Base-by-base conservation (phyloP, 164 flowering plant species). In the Liriodendron chinense region DNA sequence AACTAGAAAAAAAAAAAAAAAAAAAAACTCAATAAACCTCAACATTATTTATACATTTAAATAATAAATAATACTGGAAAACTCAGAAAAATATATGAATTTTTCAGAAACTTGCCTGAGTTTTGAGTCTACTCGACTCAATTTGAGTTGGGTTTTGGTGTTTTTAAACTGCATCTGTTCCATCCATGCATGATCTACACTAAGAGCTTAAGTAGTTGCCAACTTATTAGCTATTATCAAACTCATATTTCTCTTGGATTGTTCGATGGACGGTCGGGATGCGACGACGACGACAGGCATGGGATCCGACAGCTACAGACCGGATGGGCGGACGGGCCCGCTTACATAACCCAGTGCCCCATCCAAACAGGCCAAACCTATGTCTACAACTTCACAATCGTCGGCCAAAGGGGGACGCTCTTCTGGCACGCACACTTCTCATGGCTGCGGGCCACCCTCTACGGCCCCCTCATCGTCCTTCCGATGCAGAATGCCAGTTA, bases 321-420 rank as follows among this genome's bases (percentile, higher is more conserved):
- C 8, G 88, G 82, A 9, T 89, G 93, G 91, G 84, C 87, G 1
- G 89, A 89, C 78, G 91, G 91, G 14, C 91, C 91, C 1, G 82
- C 87, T 4, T 88, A 84, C 65, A 64, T 88, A 1, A 89, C 92
- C 9, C 92, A 87, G 24, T 89, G 92, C 66, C 90, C 92, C 5
- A 87, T 89, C n/a, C 90, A 85, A 65, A 81, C 86, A 0, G 86
- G 85, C 57, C 86, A 85, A 75, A 50, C 75, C 16, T 89, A 82
- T 34, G 65, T 76, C 6, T 89, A 89, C 83, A 89, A 86, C 76
- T 87, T 86, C 86, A 89, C 90, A 13, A 69, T 86, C 47, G 77
- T 73, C 0, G 90, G 90, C 20, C 92, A 89, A 64, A 83, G 86
- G 74, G 92, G 92, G 7, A 89, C 90, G 43, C 77, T 89, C 4